Evolutionary conservation across 306 rosid genomes (phyloP).

Genomic region (Albizia julibrissin): DNA sequence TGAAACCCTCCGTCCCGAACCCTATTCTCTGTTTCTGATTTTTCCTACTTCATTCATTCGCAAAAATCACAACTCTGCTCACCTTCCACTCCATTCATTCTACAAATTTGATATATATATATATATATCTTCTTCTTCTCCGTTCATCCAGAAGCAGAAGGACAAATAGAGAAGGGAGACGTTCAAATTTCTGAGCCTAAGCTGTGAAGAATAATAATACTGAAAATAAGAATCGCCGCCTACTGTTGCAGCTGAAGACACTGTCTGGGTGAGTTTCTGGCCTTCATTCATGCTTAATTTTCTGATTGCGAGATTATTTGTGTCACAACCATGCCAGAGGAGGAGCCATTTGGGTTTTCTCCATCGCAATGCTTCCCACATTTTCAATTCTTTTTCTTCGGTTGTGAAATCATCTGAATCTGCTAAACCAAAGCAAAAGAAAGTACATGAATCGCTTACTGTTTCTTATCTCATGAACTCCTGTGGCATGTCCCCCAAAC

Average conservation of each 20-base stretch:
- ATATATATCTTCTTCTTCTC: too few relatives aligned
- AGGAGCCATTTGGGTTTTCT: not conserved
- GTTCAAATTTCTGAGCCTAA: too few relatives aligned
- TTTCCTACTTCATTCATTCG: too few relatives aligned
- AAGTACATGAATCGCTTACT: not conserved
- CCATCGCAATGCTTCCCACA: not conserved
- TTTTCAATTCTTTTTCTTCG: conserved; percentile 14
- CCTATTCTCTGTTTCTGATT: too few relatives aligned
- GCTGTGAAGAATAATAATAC: too few relatives aligned
- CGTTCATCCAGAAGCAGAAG: too few relatives aligned
- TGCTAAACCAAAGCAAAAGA: not conserved
- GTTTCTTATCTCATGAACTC: conserved; percentile 35
- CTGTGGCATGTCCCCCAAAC: conserved; percentile 32
- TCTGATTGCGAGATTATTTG: conserved; percentile 3
- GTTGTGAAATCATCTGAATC: not conserved
- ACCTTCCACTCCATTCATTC: too few relatives aligned
- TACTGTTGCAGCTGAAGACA: not conserved
- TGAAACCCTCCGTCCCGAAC: too few relatives aligned
- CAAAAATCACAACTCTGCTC: too few relatives aligned
- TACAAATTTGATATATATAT: too few relatives aligned
- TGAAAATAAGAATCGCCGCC: too few relatives aligned
- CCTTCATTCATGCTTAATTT: not conserved
- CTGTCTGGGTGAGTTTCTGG: not conserved
- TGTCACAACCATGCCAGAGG: not conserved
- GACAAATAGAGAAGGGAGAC: too few relatives aligned